A percentile compares a stretch with the other conserved stretches of the same genome.
Evolutionary conservation across 345 rosid species (phyloP).

Genomic region (Jatropha curcas): DNA sequence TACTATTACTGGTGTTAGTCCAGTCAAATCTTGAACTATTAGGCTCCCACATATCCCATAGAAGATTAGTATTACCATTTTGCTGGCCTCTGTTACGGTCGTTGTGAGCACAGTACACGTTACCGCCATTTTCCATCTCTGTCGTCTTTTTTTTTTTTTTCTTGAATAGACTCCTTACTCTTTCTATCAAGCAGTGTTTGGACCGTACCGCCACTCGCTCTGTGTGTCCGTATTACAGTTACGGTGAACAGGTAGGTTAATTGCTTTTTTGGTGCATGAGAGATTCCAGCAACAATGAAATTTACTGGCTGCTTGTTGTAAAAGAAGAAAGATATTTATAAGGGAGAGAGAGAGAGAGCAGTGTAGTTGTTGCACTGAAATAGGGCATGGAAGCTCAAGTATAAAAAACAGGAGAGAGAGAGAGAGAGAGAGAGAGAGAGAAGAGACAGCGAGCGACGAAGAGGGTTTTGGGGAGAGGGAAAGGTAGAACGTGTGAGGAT

Average conservation of each 20-base stretch:
- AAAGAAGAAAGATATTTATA: conserved; percentile 10
- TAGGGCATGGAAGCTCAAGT: conserved; percentile 1
- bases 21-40: conserved; percentile 32
- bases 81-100: conserved; percentile 11
- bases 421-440: not conserved
- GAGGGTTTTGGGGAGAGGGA: too few species aligned
- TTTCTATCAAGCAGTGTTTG: too few species aligned
- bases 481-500: conserved; percentile 22
- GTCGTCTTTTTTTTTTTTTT: not conserved
- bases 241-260: not conserved
- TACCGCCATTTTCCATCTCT: conserved; percentile 42
- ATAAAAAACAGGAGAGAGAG: not conserved
- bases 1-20: not conserved
- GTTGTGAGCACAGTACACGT: conserved; percentile 16
- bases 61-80: conserved; percentile 4
- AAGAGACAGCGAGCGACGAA: too few species aligned
- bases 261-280: conserved; percentile 17
- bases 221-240: conserved; percentile 3
- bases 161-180: not conserved
- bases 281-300: too few species aligned
- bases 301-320: not conserved
- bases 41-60: conserved; percentile 32
- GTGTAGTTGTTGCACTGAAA: not conserved
- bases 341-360: not conserved
- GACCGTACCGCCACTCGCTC: too few species aligned